A percentile compares a stretch with the other conserved stretches of the same genome.
phyloP scores from a whole-genome alignment of 202 grass and related monocot species.

The Thinopyrum obtusiflorum region DNA sequence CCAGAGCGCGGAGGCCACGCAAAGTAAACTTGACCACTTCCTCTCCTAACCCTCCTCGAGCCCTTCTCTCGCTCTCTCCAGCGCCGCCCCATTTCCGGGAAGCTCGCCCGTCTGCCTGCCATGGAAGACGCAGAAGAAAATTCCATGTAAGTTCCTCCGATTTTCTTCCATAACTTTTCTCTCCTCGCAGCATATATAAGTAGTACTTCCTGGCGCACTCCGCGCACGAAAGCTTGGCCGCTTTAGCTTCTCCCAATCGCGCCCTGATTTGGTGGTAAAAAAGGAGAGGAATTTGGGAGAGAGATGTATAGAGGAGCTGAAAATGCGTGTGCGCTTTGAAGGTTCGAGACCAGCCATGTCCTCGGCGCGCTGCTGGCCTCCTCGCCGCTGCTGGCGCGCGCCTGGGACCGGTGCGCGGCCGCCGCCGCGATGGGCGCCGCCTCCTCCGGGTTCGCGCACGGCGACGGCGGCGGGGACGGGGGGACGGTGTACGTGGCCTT shows the following conservation, averaged over 20 bases:
- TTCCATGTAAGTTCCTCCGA: conserved; percentile 62
- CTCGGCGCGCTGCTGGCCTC: conserved; percentile 80
- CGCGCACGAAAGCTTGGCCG: neutral
- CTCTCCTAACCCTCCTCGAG: neutral
- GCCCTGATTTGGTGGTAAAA: neutral
- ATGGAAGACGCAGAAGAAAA: conserved; percentile 60
- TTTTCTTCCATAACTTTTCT: conserved; percentile 37
- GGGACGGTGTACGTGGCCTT: conserved; percentile 67
- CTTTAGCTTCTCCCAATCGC: conserved; percentile 15
- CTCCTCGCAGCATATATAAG: conserved; percentile 26
- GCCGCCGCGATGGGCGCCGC: conserved; percentile 35
- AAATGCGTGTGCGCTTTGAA: conserved; percentile 40
- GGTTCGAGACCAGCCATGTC: conserved; percentile 95
- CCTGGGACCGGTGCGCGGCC: conserved; percentile 66
- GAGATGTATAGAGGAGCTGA: neutral
- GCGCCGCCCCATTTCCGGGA: conserved; percentile 20
- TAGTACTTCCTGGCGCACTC: conserved; percentile 18
- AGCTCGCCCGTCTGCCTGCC: conserved; percentile 36
- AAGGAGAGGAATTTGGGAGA: neutral
- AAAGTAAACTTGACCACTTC: conserved; percentile 49
- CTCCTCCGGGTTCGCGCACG: conserved; percentile 27
- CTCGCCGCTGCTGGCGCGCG: conserved; percentile 69
- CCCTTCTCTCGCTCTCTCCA: neutral
- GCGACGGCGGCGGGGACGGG: conserved; percentile 1
- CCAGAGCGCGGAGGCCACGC: neutral